phyloP scores from a whole-genome alignment of 2,329 filamentous ascomycete genomes.

The Talaromyces sp. region DNA sequence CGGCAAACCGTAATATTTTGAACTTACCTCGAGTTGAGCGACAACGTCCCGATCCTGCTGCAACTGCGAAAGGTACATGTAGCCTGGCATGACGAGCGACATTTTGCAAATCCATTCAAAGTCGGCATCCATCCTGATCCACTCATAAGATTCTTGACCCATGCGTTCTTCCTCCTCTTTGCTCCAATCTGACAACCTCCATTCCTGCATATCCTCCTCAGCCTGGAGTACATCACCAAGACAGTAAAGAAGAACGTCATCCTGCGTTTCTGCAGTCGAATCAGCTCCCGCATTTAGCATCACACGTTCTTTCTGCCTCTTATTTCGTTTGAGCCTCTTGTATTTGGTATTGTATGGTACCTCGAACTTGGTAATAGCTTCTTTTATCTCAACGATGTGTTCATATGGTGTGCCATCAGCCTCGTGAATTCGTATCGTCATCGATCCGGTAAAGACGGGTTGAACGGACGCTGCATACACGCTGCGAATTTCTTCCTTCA shows the following conservation, averaged over 20 bases:
- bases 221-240: conserved; percentile 84
- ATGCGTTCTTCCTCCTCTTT: conserved; percentile 83
- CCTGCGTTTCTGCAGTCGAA: conserved; percentile 59
- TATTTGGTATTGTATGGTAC: conserved; percentile 99
- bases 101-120: conserved; percentile 96
- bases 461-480: conserved; percentile 66
- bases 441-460: conserved; percentile 85
- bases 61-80: conserved; percentile 97
- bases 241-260: conserved; percentile 83
- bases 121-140: conserved; percentile 96
- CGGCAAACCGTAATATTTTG: background rate
- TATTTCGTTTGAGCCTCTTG: conserved; percentile 87
- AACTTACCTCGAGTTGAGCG: conserved; percentile 61
- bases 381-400: conserved; percentile 92
- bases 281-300: conserved; percentile 60
- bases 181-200: conserved; percentile 85
- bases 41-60: conserved; percentile 96
- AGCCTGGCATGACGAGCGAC: conserved; percentile 75
- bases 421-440: conserved; percentile 97
- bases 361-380: conserved; percentile 77
- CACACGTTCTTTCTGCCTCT: conserved; percentile 72
- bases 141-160: conserved; percentile 95
- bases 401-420: conserved; percentile 97
- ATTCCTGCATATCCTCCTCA: conserved; percentile 73
- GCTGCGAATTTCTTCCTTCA: conserved; percentile 69